A percentile compares a stretch with the other conserved stretches of the same genome.
Evolutionary conservation across 2,329 filamentous ascomycete species (phyloP).

Genomic region (Stromatinia cepivora): DNA sequence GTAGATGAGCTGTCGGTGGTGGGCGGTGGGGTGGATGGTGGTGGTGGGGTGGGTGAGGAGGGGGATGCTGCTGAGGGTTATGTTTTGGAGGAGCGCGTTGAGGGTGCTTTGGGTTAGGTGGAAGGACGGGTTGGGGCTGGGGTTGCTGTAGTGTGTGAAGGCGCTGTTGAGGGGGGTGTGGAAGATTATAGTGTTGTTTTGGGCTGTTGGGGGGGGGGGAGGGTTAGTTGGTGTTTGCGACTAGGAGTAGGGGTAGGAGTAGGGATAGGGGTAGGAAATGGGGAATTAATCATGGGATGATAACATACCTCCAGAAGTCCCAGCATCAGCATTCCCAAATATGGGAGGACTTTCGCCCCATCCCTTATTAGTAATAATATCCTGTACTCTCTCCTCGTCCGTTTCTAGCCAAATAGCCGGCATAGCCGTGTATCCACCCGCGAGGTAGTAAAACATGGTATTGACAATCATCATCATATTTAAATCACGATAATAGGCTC

Average conservation of each 20-base stretch:
- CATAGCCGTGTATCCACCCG: not conserved
- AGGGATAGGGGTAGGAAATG: not conserved
- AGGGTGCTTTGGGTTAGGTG: constrained; percentile 24
- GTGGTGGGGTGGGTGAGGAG: constrained; percentile 27
- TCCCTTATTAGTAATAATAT: not conserved
- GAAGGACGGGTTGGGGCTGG: constrained; percentile 25
- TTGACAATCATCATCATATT: constrained; percentile 25
- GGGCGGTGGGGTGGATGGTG: constrained; percentile 20
- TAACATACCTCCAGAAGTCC: not conserved
- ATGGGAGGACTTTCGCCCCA: not conserved
- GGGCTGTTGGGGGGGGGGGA: not conserved
- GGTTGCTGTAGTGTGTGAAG: constrained; percentile 20
- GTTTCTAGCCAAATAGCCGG: not conserved
- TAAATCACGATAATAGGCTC: constrained; percentile 26
- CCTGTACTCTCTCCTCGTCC: not conserved
- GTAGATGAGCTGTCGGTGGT: constrained; percentile 27
- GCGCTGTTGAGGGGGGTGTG: constrained; percentile 28
- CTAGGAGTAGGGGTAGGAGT: no score
- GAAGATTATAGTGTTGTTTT: constrained; percentile 14
- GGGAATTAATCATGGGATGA: no score
- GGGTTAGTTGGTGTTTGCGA: not conserved
- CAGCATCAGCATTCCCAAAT: not conserved
- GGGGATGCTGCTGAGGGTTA: constrained; percentile 28
- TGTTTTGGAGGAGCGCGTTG: constrained; percentile 32
- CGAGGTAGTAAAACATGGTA: constrained; percentile 9